These are phyloP conservation scores for Fistulifera solaris DNA, from an alignment of 108 stramenopile species.

Conservation along the genomic window DNA sequence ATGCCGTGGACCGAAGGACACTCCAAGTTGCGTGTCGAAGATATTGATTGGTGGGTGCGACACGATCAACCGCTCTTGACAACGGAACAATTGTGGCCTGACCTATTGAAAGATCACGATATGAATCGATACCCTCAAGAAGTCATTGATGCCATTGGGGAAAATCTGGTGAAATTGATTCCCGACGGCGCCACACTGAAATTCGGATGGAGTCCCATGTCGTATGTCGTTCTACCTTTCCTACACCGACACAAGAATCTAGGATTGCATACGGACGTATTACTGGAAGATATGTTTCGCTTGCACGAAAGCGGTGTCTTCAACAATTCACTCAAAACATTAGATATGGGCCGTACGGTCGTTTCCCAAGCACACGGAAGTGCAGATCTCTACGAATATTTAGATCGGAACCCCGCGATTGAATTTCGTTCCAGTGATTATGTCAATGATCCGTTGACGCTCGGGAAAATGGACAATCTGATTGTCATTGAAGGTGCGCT, in stretches of 20 bases:
- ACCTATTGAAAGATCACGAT: not conserved
- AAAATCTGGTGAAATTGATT: conserved; percentile 17
- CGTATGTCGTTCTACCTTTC: conserved; percentile 11
- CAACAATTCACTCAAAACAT: conserved; percentile 21
- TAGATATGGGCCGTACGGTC: conserved; percentile 18
- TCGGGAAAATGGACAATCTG: conserved; percentile 28
- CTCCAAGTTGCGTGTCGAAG: conserved; percentile 3
- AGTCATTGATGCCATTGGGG: conserved; percentile 16
- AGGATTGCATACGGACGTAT: conserved; percentile 26
- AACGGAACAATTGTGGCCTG: conserved; percentile 22
- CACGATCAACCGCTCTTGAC: conserved; percentile 17
- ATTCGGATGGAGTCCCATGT: conserved; percentile 19
- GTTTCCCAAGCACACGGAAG: conserved; percentile 26
- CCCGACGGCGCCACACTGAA: conserved; percentile 27
- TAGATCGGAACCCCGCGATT: conserved; percentile 26
- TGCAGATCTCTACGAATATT: conserved; percentile 23
- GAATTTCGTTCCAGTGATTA: conserved; percentile 22
- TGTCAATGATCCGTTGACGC: conserved; percentile 10
- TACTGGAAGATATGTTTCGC: conserved; percentile 10
- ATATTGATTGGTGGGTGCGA: conserved; percentile 25
- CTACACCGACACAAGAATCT: conserved; percentile 17
- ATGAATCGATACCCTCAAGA: not conserved
- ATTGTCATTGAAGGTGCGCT: conserved; percentile 21
- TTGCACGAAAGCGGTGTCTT: conserved; percentile 22
- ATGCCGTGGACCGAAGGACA: conserved; percentile 38